Conservation (phyloP, 2,329 filamentous ascomycete genomes). For the Gliomastix tumulicola region DNA sequence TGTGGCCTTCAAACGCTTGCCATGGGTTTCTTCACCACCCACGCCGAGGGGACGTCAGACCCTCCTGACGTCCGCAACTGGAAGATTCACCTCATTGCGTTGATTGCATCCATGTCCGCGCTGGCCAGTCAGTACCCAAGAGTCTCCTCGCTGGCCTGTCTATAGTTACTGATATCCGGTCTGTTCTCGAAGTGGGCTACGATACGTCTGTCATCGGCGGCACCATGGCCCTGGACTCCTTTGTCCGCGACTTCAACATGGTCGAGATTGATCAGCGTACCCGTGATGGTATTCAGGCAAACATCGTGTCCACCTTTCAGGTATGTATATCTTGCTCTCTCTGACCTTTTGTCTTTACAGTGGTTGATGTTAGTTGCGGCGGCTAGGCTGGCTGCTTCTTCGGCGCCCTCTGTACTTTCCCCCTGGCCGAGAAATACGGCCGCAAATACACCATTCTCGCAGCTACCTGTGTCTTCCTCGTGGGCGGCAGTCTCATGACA, state of each 20-base stretch:
- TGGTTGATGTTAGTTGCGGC: too few species aligned
- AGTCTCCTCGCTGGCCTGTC: too few species aligned
- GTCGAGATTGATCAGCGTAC: conserved; percentile 3
- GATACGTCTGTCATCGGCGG: conserved; percentile 13
- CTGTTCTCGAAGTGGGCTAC: conserved; percentile 5
- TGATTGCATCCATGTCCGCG: conserved; percentile 23
- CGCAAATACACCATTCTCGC: conserved; percentile 26
- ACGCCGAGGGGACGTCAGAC: conserved; percentile 28
- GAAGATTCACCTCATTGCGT: conserved; percentile 21
- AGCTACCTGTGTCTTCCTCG: conserved; percentile 37
- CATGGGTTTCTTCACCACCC: too few species aligned
- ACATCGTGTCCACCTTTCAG: conserved; percentile 17
- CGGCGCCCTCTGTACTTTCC: conserved; percentile 20
- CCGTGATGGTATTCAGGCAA: conserved; percentile 11
- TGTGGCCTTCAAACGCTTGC: too few species aligned
- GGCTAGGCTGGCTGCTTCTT: conserved; percentile 20
- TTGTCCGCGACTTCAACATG: conserved; percentile 12
- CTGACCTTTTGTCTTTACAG: too few species aligned
- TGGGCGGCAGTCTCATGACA: conserved; percentile 47
- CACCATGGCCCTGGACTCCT: conserved; percentile 11
- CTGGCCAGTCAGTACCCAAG: conserved; percentile 24
- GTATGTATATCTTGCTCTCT: too few species aligned
- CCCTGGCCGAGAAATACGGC: conserved; percentile 30
- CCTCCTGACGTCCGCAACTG: conserved; percentile 24
- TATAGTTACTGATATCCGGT: too few species aligned